phyloP scores from a whole-genome alignment of 768 basidiomycete species.

The Lactifluus piperatus region DNA sequence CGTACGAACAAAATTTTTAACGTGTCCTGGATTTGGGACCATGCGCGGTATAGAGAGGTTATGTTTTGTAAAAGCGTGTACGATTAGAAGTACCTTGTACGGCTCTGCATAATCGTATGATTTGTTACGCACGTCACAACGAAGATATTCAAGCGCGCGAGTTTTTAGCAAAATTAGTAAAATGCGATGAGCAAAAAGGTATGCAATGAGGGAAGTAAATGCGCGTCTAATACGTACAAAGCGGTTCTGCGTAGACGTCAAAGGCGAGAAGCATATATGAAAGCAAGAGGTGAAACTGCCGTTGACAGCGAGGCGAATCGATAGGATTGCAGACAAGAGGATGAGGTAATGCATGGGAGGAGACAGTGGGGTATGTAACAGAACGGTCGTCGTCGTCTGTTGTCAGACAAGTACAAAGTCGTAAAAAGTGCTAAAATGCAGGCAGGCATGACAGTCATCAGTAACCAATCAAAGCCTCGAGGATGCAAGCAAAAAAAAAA shows the following conservation, averaged over 20 bases:
- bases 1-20: neutral
- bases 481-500: constrained; percentile 11
- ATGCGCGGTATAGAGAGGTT: neutral
- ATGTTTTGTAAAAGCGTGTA: neutral
- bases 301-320: constrained; percentile 10
- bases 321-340: constrained; percentile 6
- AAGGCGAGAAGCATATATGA: constrained; percentile 19
- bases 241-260: constrained; percentile 23
- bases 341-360: constrained; percentile 10
- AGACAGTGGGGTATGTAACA: constrained; percentile 10
- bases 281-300: constrained; percentile 22
- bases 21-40: neutral
- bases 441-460: constrained; percentile 11
- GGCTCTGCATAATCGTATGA: neutral
- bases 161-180: constrained; percentile 24
- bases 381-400: constrained; percentile 5
- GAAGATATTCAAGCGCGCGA: constrained; percentile 13
- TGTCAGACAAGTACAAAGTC: neutral
- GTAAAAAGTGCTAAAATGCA: constrained; percentile 3
- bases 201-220: constrained; percentile 28
- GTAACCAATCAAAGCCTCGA: constrained; percentile 10
- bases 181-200: constrained; percentile 26
- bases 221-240: constrained; percentile 73
- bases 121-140: constrained; percentile 4
- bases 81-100: constrained; percentile 1